Evolutionary conservation across 2,329 filamentous ascomycete genomes (phyloP), one percentile per base, ranked within the genome.

Genomic region (Ophiostoma quercus): DNA sequence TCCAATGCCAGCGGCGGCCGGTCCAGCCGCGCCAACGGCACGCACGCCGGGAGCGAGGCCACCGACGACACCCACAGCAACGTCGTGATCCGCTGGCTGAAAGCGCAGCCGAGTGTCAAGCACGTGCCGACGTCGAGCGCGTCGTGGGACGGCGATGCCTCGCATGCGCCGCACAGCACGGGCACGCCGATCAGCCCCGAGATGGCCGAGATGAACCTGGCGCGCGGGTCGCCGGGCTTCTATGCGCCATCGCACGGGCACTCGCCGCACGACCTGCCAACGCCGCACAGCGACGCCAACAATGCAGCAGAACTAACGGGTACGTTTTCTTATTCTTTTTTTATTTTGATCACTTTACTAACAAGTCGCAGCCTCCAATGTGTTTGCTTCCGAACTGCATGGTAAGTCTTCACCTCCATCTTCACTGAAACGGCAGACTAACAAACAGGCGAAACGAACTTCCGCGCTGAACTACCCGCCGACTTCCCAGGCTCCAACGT

Each of bases 81-180:
- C 69, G 80, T 82, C 47, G 83, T 88, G 73, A 75, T 81, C 12
- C 81, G 79, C 1, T 88, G 86, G 86, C 80, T 87, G 68, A 80
- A 79, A 68, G 81, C 80, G 9, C 82, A 84, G 68, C 75, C 77
- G 1, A 75, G 71, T 66, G 77, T 79, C 19, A 75, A 78, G 65
- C 86, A 86, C 74, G 79, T 80, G 0, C 75, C 78, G 0, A 84
- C 83, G 0, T 75, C 82, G 68, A 82, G 81, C 2, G 80, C 82
- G 2, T 82, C 80, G 22, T 67, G 68, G 47, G 67, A 71, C 22
- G 71, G 68, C 43, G 70, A 70, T 37, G 65, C 34, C 34, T 6
- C 8, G 65, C 11, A 19, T 34, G 62, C 4, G 1, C 25, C 32
- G 32, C 25, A 41, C 65, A 69, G 67, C 71, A 67, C 63, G 65